Percentiles rank a stretch among this genome's conserved stretches.
phyloP scores from a whole-genome alignment of 257 asterid species.

The Salvia hispanica region DNA sequence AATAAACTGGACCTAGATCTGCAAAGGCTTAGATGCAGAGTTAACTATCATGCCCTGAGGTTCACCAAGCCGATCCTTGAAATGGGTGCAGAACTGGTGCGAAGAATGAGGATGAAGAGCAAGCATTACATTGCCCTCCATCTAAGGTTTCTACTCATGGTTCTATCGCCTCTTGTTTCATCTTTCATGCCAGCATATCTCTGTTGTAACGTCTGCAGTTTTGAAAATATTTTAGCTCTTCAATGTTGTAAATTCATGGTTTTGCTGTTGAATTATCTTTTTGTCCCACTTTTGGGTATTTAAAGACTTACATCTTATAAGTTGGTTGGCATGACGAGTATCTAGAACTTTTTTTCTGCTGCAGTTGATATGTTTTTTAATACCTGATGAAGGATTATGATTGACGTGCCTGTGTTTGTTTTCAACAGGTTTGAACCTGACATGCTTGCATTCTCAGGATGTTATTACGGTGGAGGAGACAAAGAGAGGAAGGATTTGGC shows the following conservation, averaged over 20 bases:
- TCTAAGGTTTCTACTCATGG: slow-evolving; percentile 56
- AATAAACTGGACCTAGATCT: slow-evolving; percentile 73
- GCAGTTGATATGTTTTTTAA: slow-evolving; percentile 13
- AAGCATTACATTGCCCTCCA: slow-evolving; percentile 91
- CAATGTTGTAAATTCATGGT: slow-evolving; percentile 17
- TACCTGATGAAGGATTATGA: slow-evolving; percentile 19
- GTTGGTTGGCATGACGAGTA: slow-evolving; percentile 19
- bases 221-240: slow-evolving; percentile 16
- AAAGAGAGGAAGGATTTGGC: slow-evolving; percentile 86
- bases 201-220: not conserved
- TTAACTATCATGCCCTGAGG: slow-evolving; percentile 89
- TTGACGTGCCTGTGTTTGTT: slow-evolving; percentile 24
- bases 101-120: slow-evolving; percentile 75
- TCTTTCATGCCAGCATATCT: slow-evolving; percentile 28
- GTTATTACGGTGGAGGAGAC: slow-evolving; percentile 97
- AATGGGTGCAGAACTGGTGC: slow-evolving; percentile 82
- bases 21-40: slow-evolving; percentile 97
- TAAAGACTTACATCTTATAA: not conserved
- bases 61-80: slow-evolving; percentile 77
- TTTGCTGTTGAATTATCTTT: slow-evolving; percentile 18
- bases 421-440: slow-evolving; percentile 94
- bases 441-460: slow-evolving; percentile 99
- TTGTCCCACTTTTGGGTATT: slow-evolving; percentile 24
- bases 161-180: not conserved
- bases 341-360: slow-evolving; percentile 2